phyloP scores from a whole-genome alignment of 1,284 basidiomycete genomes.

The Vanrija pseudolonga region DNA sequence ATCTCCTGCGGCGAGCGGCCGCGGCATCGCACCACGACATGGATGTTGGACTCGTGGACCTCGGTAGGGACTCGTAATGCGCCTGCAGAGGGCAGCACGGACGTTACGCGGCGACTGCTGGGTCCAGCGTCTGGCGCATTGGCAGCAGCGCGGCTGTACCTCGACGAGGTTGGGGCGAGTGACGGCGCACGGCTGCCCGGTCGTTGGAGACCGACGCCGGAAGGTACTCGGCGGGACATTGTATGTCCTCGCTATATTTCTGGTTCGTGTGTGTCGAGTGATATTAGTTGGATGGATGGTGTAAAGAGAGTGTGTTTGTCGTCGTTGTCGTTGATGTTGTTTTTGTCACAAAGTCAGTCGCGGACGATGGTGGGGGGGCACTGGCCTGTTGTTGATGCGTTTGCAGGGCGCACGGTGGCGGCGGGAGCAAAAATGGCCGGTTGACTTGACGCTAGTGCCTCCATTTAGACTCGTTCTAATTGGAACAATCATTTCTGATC shows the following conservation, averaged over 20 bases:
- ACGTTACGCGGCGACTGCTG: neutral
- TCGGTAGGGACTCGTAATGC: slow-evolving; percentile 4
- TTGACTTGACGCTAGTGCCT: too few relatives aligned
- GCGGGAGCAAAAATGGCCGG: too few relatives aligned
- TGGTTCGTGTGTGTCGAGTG: neutral
- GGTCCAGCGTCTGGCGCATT: neutral
- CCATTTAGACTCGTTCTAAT: too few relatives aligned
- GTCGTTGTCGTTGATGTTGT: slow-evolving; percentile 3
- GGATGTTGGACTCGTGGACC: slow-evolving; percentile 61
- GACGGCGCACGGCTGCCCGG: slow-evolving; percentile 20
- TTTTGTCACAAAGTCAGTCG: slow-evolving; percentile 21
- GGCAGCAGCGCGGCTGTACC: neutral
- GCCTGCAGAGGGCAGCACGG: neutral
- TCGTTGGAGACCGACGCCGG: slow-evolving; percentile 18
- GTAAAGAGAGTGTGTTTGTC: neutral
- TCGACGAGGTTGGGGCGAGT: slow-evolving; percentile 1
- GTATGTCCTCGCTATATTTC: slow-evolving; percentile 28
- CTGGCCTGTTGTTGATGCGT: neutral
- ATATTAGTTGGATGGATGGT: neutral
- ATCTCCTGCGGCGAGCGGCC: slow-evolving; percentile 65
- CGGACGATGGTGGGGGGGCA: slow-evolving; percentile 1
- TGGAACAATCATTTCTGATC: too few relatives aligned
- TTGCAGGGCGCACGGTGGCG: neutral
- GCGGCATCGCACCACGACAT: slow-evolving; percentile 85
- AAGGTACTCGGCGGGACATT: too few relatives aligned